Percentiles rank a stretch among this genome's conserved stretches.
Conservation (phyloP, 768 basidiomycete species). For the Daedaleopsis nitida region DNA sequence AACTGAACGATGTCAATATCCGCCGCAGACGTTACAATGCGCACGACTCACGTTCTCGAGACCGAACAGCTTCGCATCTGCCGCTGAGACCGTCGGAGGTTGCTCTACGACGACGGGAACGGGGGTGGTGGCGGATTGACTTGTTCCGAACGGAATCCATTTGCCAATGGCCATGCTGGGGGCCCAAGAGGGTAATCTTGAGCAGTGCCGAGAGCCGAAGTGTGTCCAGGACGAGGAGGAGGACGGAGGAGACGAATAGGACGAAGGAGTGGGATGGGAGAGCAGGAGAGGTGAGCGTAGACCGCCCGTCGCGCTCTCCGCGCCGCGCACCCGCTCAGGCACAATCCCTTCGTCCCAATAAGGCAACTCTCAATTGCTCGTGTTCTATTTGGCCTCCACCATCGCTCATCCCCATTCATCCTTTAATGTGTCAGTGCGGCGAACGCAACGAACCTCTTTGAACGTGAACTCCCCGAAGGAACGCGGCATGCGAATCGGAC, state of each 20-base stretch:
- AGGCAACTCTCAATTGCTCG: neutral
- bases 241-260: too few relatives aligned
- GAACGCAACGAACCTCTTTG: neutral
- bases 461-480: too few relatives aligned
- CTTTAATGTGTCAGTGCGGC: neutral
- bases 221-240: slow-evolving; percentile 7
- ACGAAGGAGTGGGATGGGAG: neutral
- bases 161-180: slow-evolving; percentile 28
- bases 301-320: neutral
- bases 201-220: neutral
- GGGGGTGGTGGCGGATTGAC: slow-evolving; percentile 18
- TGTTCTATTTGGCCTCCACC: neutral
- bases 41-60: slow-evolving; percentile 83
- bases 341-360: neutral
- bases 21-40: slow-evolving; percentile 14
- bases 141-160: slow-evolving; percentile 31
- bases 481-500: too few relatives aligned
- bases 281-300: neutral
- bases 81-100: slow-evolving; percentile 41
- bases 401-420: neutral
- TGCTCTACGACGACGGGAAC: slow-evolving; percentile 22
- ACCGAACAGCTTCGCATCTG: slow-evolving; percentile 91
- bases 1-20: slow-evolving; percentile 52
- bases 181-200: slow-evolving; percentile 8
- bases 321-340: slow-evolving; percentile 5